Base-by-base conservation (phyloP, 2,329 filamentous ascomycete genomes). In the Aspergillus proliferans region DNA sequence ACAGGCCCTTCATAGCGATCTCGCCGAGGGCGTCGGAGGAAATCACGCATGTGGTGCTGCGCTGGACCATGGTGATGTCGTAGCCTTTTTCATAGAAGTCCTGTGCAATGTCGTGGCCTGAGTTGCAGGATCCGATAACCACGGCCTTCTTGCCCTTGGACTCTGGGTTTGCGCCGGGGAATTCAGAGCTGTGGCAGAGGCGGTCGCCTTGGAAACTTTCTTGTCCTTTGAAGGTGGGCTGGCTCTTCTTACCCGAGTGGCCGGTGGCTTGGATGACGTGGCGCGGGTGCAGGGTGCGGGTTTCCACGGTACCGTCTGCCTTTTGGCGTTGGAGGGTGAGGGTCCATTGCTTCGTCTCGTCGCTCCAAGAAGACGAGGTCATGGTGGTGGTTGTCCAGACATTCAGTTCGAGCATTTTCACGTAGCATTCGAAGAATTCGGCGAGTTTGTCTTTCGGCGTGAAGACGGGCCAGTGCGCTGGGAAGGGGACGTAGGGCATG, bases 391-490 rank as follows among this genome's bases (percentile, higher is more conserved):
- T 68, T 0, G 73, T 79, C 84, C 84, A 87, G 22, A 86, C 76
- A 52, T 87, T 84, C 38, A 88, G 74, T 56, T 88, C 85, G n/a
- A 87, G 71, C 0, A 81, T 65, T 4, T 71, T 76, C 0, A 78
- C 84, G 54, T 88, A 87, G 0, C 77, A 70, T 54, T 86, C 83
- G 52, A 87, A 82, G 68, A 81, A 88, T 40, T 86, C 81, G 1
- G 75, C 85, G 0, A 87, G 70, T 59, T 87, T 87, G 63, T 87
- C 84, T 60, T 87, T 87, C 4, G 84, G 83, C 0, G 83, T 86
- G 63, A 85, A 88, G 14, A 85, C 70, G 3, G 84, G 84, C 84
- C 84, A 88, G 46, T 76, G 76, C 0, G 75, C 60, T 0, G 84
- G 85, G 60, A 87, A 88, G 0, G 71, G 68, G 3, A 88, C 56